Evolutionary conservation across 305 asterid genomes (phyloP), one percentile per base, ranked within the genome.

Genomic region (Lippia alba): DNA sequence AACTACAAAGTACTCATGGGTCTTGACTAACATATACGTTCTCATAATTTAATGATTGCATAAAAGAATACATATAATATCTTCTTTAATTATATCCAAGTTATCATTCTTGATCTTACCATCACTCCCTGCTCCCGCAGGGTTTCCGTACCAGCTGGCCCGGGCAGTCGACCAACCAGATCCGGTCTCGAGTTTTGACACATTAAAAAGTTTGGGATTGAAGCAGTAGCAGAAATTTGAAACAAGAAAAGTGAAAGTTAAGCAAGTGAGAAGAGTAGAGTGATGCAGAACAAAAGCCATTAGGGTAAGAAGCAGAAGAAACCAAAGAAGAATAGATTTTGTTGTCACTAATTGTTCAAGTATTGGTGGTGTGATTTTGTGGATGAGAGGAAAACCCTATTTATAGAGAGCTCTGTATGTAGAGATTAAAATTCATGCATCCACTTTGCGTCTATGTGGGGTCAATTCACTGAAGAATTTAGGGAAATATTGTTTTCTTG

Each of bases 81-180:
- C 45, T 39, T 39, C 45, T 9, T 39, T 9, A 5, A 5, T 39
- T 39, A 39, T 39, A 9, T 39, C 9, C 9, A 39, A 6, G 45
- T 5, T 3, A n/a, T 1, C 51, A 9, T 45, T 24, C 30, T 24
- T 1, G 30, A 8, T 48, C 17, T 79, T 83, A 92, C 97, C 98
- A 49, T 80, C 89, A 67, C 93, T 90, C 67, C 97, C 98, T 0
- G 92, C 92, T 64, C 97, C 97, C 6, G 60, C 62, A 56, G 96
- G 85, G 48, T 78, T 85, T 49, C 97, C 97, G 15, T 92, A 90
- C 98, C 98, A 90, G 59, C 93, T 92, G 39, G 94, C 96, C 20
- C 78, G 77, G 19, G 91, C 92, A 0, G 87, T 34, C 4, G 91
- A 72, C 97, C 97, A 89, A 39, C 58, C 81, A 15, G 81, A 69